These are phyloP conservation scores for Irpex rosettiformis DNA, from an alignment of 1,284 basidiomycete species.

Conservation along the genomic window DNA sequence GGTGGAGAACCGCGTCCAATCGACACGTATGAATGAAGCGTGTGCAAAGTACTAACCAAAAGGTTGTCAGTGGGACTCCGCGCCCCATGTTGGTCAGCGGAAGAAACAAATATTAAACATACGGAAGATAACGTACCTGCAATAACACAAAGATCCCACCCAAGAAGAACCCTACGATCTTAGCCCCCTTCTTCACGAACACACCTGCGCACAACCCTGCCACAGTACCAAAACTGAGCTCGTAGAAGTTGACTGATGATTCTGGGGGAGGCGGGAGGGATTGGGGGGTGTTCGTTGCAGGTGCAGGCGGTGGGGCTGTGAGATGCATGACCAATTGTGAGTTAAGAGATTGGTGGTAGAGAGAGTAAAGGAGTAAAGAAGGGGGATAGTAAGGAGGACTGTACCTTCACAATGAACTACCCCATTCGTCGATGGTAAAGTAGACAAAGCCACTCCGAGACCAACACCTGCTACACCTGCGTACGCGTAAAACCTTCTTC, in stretches of 20 bases:
- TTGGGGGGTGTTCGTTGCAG: constrained; percentile 8
- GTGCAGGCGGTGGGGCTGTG: background rate
- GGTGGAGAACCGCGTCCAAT: constrained; percentile 65
- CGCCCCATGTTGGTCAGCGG: too few species aligned
- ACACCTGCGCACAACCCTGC: constrained; percentile 88
- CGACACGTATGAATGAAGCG: constrained; percentile 66
- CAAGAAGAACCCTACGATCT: constrained; percentile 76
- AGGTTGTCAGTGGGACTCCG: constrained; percentile 2
- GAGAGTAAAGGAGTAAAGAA: too few species aligned
- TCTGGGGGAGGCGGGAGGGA: constrained; percentile 48
- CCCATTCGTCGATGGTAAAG: constrained; percentile 13
- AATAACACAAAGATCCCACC: constrained; percentile 86
- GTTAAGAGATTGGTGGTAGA: too few species aligned
- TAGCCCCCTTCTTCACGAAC: constrained; percentile 93
- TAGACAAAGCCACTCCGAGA: constrained; percentile 24
- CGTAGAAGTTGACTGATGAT: constrained; percentile 72
- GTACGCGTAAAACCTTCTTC: constrained; percentile 8
- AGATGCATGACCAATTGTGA: too few species aligned
- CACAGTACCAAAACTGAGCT: constrained; percentile 86
- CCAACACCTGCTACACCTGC: constrained; percentile 24
- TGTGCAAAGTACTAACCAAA: constrained; percentile 70
- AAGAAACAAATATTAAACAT: background rate
- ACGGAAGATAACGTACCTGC: constrained; percentile 54
- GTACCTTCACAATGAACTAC: constrained; percentile 32
- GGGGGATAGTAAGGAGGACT: constrained; percentile 10